phyloP scores from a whole-genome alignment of 495 filamentous ascomycete genomes.

The Aspergillus cristatus region DNA sequence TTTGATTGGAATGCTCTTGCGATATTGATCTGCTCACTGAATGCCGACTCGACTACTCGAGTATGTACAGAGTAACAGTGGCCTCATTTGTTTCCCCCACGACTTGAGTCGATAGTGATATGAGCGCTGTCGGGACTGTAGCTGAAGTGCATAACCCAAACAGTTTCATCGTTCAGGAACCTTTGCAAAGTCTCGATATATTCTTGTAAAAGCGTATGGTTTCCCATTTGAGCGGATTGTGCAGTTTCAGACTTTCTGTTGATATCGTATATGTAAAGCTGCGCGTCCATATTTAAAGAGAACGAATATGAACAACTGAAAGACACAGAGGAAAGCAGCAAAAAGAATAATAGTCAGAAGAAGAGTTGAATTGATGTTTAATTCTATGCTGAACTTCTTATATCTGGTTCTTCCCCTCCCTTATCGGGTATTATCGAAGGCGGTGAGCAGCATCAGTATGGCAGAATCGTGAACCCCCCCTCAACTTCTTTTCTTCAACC shows the following conservation, averaged over 20 bases:
- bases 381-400: no score
- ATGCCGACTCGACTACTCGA: no score
- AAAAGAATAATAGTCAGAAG: background rate
- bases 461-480: conserved; percentile 1
- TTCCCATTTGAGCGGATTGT: conserved; percentile 2
- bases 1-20: no score
- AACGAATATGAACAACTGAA: no score
- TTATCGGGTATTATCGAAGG: no score
- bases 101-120: conserved; percentile 3
- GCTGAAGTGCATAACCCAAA: conserved; percentile 2
- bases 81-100: no score
- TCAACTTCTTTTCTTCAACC: background rate
- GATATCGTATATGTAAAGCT: conserved; percentile 3
- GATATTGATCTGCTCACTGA: no score
- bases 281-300: background rate
- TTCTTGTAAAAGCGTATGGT: conserved; percentile 1
- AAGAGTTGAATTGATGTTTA: no score
- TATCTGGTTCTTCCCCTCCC: no score
- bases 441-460: conserved; percentile 5
- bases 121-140: conserved; percentile 2
- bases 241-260: background rate
- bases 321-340: background rate
- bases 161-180: background rate
- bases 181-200: conserved; percentile 3
- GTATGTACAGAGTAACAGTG: no score